Base-by-base conservation (phyloP, 2,329 filamentous ascomycete species). In the Claviceps fusiformis region DNA sequence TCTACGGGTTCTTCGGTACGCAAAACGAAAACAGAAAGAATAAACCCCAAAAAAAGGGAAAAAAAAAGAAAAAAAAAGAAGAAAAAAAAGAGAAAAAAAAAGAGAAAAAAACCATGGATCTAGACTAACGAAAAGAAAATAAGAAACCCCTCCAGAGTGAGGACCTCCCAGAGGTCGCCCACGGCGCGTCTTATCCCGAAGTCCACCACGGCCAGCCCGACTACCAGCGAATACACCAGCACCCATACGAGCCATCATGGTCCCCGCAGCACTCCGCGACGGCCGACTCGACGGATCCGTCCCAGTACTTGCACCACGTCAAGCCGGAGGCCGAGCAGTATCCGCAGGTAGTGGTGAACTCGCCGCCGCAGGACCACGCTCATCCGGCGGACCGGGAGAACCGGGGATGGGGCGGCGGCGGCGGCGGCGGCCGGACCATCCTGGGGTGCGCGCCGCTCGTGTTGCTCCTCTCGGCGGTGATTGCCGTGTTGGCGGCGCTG, bases 401-500 rank as follows among this genome's bases (percentile, higher is more conserved):
- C 33, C 9, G 9, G 6, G 33, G 33, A 9, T 9, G 33, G 33
- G 33, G 6, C 8, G 9, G 11, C 35, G 24, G 11, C 39, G 15
- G 31, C 29, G 17, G 10, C 51, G 24, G 11, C 5, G 24, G 44
- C 3, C 44, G 19, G 31, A 50, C 46, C n/a, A 37, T 53, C 2
- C 33, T 46, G 43, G 57, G 55, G 41, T 73, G 69, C 57, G 63
- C 68, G 5, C 52, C 67, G 9, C 52, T 73, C 9, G 69, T 75
- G 2, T 70, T 75, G 43, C 56, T 71, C 29, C 67, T 77, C 13
- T 71, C 70, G 4, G 57, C 63, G 54, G 67, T 72, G 54, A 70
- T 75, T 56, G 71, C 68, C 6, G 41, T 72, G 13, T 58, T 76
- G 46, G 66, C 67, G 0, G 68, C 64, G 0, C 68, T 71, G 2